Base-by-base conservation (phyloP, 75 land plant genomes). In the Picea glauca region DNA sequence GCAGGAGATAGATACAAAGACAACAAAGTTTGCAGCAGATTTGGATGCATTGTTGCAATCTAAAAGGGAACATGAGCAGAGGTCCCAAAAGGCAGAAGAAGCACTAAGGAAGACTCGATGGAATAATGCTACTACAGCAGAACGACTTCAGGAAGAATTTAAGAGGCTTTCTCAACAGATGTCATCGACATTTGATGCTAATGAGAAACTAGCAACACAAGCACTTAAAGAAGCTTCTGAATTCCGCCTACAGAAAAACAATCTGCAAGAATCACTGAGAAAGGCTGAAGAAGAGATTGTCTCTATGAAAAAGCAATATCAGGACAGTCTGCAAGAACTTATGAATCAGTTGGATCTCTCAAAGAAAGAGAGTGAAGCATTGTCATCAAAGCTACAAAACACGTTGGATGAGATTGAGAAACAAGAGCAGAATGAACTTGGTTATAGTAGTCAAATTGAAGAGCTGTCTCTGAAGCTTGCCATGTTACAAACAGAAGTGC, bases 21-120 rank as follows among this genome's bases (percentile, higher is more conserved):
- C 78, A 26, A 82, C 83, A 66, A 77, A 50, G 35, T 93, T 84
- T 83, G 84, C 84, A 79, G 81, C 83, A 63, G 98, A 94, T 79
- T 58, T 93, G n/a, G 85, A 80, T 70, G 80, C 62, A 31, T 32
- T 91, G 35, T 78, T 79, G 4, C 62, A 38, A 61, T 80, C 83
- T 31, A 93, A 92, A 78, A 84, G 84, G 33, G 89, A 90, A 82
- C 84, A 90, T 80, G 93, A 92, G 79, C 83, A 86, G 50, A 85
- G 88, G 76, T 93, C 94, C 8, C 86, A 90, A 56, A 78, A 60
- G 74, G 94, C 91, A 64, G 94, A 92, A 76, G 88, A 92, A 76
- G 84, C 83, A 32, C 80, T 92, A 79, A 85, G 90, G 79, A 82
- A 77, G 85, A 81, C 67, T 5, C 81, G 80, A 78, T 79, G 83